phyloP scores from a whole-genome alignment of 345 rosid species.

The Citrus reticulata region DNA sequence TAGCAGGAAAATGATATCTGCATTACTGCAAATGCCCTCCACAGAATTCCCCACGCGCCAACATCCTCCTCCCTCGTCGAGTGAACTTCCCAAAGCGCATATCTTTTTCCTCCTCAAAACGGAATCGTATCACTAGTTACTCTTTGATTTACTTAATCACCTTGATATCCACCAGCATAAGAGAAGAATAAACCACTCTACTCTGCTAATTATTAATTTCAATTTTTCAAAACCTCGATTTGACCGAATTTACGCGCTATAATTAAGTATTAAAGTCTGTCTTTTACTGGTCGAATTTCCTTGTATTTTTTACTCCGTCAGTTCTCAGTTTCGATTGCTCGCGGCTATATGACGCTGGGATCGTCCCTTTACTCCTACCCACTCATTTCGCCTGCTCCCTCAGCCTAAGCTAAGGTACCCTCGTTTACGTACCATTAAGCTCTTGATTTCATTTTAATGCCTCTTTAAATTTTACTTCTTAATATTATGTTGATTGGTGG shows the following conservation, averaged over 20 bases:
- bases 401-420: not conserved
- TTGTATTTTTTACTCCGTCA: not conserved
- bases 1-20: too few relatives aligned
- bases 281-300: not conserved
- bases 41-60: not conserved
- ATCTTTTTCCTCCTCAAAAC: not conserved
- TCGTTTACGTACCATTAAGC: not conserved
- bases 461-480: not conserved
- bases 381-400: not conserved
- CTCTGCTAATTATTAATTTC: not conserved
- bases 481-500: not conserved
- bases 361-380: not conserved
- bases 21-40: not conserved
- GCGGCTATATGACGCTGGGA: not conserved
- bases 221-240: not conserved
- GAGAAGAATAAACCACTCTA: not conserved
- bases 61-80: not conserved
- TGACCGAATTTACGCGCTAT: constrained; percentile 1
- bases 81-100: not conserved
- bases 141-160: not conserved
- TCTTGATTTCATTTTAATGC: not conserved
- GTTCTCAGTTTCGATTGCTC: not conserved
- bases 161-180: not conserved
- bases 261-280: not conserved
- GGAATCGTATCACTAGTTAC: not conserved